Percentiles rank a stretch among this genome's conserved stretches.
Conservation (phyloP, 148 eudicot genomes). For the Chenopodium album region DNA sequence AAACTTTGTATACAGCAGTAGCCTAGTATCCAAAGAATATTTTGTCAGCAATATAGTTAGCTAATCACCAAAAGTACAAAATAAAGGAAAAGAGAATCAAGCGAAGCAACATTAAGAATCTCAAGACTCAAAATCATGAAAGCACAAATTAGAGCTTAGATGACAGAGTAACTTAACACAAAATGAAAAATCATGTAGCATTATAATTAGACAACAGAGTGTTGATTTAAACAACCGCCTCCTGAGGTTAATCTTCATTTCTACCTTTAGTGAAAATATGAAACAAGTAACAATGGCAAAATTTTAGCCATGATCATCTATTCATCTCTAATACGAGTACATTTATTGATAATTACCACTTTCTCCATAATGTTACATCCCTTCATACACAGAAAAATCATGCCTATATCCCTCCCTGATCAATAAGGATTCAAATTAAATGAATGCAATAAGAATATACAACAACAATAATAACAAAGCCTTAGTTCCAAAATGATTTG, state of each 20-base stretch:
- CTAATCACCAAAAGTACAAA: not conserved
- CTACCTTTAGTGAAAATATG: not conserved
- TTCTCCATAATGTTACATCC: not conserved
- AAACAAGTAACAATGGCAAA: too few relatives aligned
- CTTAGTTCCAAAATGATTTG: too few relatives aligned
- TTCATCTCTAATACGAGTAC: too few relatives aligned
- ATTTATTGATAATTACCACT: not conserved
- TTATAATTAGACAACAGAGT: not conserved
- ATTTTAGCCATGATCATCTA: too few relatives aligned
- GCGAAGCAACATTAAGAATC: not conserved
- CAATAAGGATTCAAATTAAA: too few relatives aligned
- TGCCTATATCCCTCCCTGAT: not conserved
- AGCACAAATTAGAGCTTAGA: not conserved
- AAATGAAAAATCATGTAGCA: not conserved
- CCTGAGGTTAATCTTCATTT: not conserved
- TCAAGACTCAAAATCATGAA: not conserved
- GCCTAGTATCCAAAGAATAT: conserved; percentile 48
- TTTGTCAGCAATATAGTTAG: not conserved
- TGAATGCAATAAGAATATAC: too few relatives aligned
- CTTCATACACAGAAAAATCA: not conserved
- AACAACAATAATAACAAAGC: too few relatives aligned
- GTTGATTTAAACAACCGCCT: not conserved
- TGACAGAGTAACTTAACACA: too few relatives aligned
- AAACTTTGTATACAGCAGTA: conserved; percentile 91
- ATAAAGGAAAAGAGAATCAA: not conserved